Evolutionary conservation across 352 stramenopile species (phyloP), one percentile per base, ranked within the genome.

Genomic region (Globisporangium spinosum): DNA sequence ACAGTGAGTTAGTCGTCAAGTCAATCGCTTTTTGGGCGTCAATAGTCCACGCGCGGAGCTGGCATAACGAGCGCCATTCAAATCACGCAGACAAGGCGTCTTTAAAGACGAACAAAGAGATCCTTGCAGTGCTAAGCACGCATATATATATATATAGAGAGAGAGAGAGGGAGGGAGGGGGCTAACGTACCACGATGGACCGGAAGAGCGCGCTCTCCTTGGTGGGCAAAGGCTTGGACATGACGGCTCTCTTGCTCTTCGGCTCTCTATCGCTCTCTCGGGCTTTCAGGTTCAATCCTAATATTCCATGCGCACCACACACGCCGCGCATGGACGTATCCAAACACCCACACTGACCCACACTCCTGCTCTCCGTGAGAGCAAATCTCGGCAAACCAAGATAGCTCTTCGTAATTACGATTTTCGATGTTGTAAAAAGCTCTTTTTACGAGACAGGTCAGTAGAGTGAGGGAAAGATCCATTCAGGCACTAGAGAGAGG

Each of bases 181-280:
- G 13, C 17, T 13, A 58, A 62, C 82, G 70, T 78, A 94, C 88
- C 70, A 99, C 88, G 43, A 99, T 96, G 68, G 90, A 96, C 71
- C 95, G 96, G 83, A 99, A 99, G 47, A 99, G 83, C 73, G 97
- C 93, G 56, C 79, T 85, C 83, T 99, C 97, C 78, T 98, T 98
- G 64, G 97, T 97, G 8, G 90, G 87, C 72, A 98, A 71, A 62
- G 87, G 83, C 74, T 87, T 90, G 65, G 76, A 86, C 65, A 65
- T 65, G 45, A n/a, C 51, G 13, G 13, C 49, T 40, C 43, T 8
- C 43, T 17, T 12, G 12, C 38, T 45, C 38, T 45, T 20, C 4
- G 12, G 12, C 38, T 45, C 29, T 38, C 40, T 64, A 17, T 23
- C 23, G 22, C 54, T 32, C 45, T 58, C 6, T 45, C 25, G 40